A percentile compares a stretch with the other conserved stretches of the same genome.
phyloP scores from a whole-genome alignment of 1,139 yeast genomes.

The Yamadazyma pseudoaaseri region DNA sequence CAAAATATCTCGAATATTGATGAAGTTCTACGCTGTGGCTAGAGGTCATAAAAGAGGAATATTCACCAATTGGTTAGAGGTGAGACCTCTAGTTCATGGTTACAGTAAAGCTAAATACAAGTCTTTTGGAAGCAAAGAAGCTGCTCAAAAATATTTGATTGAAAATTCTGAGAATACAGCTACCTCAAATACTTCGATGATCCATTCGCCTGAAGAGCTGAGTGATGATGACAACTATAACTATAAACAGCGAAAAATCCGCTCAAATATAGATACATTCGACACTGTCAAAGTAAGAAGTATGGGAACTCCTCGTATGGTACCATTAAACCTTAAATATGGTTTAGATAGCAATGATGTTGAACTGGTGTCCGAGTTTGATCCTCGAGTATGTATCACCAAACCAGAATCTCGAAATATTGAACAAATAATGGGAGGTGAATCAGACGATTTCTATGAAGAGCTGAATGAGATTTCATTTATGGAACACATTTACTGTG shows the following conservation, averaged over 20 bases:
- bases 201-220: background rate
- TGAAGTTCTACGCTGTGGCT: conserved; percentile 55
- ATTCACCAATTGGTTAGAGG: conserved; percentile 50
- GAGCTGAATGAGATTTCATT: too few species aligned
- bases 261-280: too few species aligned
- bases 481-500: conserved; percentile 53
- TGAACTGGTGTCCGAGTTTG: too few species aligned
- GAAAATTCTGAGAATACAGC: background rate
- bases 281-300: too few species aligned
- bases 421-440: background rate
- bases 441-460: too few species aligned
- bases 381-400: too few species aligned
- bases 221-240: background rate
- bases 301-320: too few species aligned
- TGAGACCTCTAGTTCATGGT: conserved; percentile 47
- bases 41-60: conserved; percentile 56
- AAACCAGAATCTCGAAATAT: background rate
- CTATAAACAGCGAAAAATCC: background rate
- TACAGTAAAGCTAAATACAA: conserved; percentile 54
- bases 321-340: too few species aligned
- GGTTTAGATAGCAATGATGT: too few species aligned
- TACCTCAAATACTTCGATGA: background rate
- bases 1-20: too few species aligned
- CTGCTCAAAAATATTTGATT: conserved; percentile 28
- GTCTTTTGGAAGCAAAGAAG: conserved; percentile 44